Evolutionary conservation across 2,329 filamentous ascomycete genomes (phyloP), one percentile per base, ranked within the genome.

Genomic region (Apiospora sp.): DNA sequence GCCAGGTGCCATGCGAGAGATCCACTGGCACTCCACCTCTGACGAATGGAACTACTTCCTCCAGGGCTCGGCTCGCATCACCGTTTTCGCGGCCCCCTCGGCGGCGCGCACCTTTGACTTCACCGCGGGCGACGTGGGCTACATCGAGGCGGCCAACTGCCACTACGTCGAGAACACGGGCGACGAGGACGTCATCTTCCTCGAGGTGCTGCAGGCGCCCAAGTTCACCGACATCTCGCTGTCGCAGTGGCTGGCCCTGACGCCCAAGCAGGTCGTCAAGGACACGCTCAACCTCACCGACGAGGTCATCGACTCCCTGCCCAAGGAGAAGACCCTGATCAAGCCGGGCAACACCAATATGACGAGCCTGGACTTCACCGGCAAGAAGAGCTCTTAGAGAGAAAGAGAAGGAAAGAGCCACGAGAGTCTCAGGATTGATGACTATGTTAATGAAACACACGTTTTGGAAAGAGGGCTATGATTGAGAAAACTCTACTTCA

Each of bases 131-230:
- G 88, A 90, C 73, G 88, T 91, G 0, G 89, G 88, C 0, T 91
- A 91, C 73, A 86, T 91, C 14, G 88, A 88, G 1, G 83, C 86
- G 13, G 83, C 85, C 0, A 83, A 85, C 51, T 85, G 87, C 0
- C 90, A 92, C 77, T 92, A 91, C 74, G 82, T 92, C 24, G 89
- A 92, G 81, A 92, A 91, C 77, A 90, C 86, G 0, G 89, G 89
- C 24, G 85, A 83, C 13, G 87, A 88, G 73, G 87, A 90, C 73
- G 80, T 91, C 12, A 81, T 90, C 6, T 90, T 90, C 77, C 81
- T 91, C n/a, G 89, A 91, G 76, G 86, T 91, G 1, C 80, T 91
- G 70, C 87, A 88, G 79, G 86, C 88, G 4, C 78, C 80, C 34
- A 82, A 82, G 70, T 89, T 88, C 73, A 84, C 84, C 19, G 88